Evolutionary conservation across 345 rosid species (phyloP), one percentile per base, ranked within the genome.

Genomic region (Barbarea vulgaris): DNA sequence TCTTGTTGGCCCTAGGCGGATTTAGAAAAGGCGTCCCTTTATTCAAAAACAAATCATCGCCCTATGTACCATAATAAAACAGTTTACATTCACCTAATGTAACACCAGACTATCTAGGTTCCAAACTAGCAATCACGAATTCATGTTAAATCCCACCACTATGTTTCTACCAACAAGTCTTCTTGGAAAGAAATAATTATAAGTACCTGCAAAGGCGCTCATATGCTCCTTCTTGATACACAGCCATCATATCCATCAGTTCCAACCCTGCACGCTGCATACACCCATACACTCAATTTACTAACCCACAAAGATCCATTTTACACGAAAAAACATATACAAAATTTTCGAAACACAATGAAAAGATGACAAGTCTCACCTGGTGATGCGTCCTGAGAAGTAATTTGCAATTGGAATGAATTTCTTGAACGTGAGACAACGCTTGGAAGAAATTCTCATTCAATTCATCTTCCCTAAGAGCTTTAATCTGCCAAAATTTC

Each of bases 161-260:
- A 67, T 33, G 18, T 41, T 64, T 31, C 73, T 37, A 39, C 68
- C 58, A 57, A 39, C 72, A 58, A 13, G 6, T 15, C 28, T 59
- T 39, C 15, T 37, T 19, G 10, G 8, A 56, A 37, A 64, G 17
- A 77, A 70, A 0, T 27, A 71, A 55, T 57, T 13, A 34, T 17
- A 34, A 21, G 77, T 75, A 92, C 99, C 99, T 90, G 91, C 99
- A 95, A 22, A 95, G 89, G 37, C 97, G 96, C 75, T 95, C 98
- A 80, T 90, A 95, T 14, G 98, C 99, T 80, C 99, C 99, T 85
- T 95, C 99, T 83, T 92, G 99, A 81, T 90, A 88, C 78, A 89
- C 87, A 37, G 98, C 96, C 99, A 95, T 95, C 93, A 95, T 91
- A 84, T 93, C 97, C 99, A 95, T 95, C 74, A 95, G 84, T 80